Conservation (phyloP, 2,329 filamentous ascomycete genomes). For the Cytospora schulzeri region DNA sequence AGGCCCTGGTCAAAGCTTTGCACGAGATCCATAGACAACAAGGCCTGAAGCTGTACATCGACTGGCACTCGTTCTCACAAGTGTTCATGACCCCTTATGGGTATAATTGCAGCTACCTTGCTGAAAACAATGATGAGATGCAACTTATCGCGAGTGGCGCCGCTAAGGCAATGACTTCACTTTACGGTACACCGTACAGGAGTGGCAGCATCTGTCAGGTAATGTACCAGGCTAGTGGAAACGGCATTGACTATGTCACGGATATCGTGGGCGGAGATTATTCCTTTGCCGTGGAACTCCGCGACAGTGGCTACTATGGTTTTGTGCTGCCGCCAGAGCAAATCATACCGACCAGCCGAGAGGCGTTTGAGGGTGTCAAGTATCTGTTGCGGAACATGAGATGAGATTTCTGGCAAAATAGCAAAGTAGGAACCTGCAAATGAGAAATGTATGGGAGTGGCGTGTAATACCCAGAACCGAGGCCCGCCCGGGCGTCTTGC, state of each 20-base stretch:
- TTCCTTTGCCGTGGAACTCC: slow-evolving; percentile 45
- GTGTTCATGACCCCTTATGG: slow-evolving; percentile 61
- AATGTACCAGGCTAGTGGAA: slow-evolving; percentile 60
- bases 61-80: slow-evolving; percentile 46
- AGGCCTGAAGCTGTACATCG: slow-evolving; percentile 46
- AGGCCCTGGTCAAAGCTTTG: slow-evolving; percentile 48
- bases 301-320: slow-evolving; percentile 42
- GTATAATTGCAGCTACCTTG: slow-evolving; percentile 54
- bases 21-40: slow-evolving; percentile 31
- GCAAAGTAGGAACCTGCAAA: no score
- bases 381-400: slow-evolving; percentile 56
- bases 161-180: slow-evolving; percentile 51
- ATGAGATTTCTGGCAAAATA: slow-evolving; percentile 25
- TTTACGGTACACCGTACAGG: slow-evolving; percentile 43
- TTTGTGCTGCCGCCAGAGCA: slow-evolving; percentile 47
- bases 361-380: slow-evolving; percentile 54
- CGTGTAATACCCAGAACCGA: no score
- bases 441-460: no score
- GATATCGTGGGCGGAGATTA: slow-evolving; percentile 47
- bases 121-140: slow-evolving; percentile 51
- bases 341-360: slow-evolving; percentile 47
- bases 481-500: no score
- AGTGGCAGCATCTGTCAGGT: slow-evolving; percentile 56
- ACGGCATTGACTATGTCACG: slow-evolving; percentile 48
- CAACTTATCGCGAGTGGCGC: slow-evolving; percentile 50